A percentile compares a stretch with the other conserved stretches of the same genome.
Evolutionary conservation across 805 yeast species (phyloP).

Genomic region (Monosporozyma aerobia): DNA sequence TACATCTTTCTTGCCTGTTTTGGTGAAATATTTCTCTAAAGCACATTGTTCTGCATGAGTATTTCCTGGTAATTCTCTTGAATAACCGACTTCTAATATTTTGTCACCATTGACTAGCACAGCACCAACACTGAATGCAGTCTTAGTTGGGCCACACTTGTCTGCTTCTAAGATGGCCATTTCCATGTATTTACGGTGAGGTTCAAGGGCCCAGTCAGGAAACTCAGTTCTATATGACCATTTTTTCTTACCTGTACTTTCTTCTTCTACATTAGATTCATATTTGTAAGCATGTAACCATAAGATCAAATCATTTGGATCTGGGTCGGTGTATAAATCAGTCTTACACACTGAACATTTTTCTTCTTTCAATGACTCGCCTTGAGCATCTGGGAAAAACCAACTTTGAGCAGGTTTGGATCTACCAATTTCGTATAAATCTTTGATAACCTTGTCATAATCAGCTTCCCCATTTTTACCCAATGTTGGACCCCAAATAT

Average conservation of each 20-base stretch:
- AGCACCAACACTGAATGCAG: constrained; percentile 92
- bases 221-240: constrained; percentile 71
- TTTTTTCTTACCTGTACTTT: constrained; percentile 20
- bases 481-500: constrained; percentile 71
- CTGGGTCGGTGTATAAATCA: constrained; percentile 77
- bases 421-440: constrained; percentile 61
- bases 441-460: constrained; percentile 36
- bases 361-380: constrained; percentile 57
- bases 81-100: constrained; percentile 69
- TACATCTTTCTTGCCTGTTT: constrained; percentile 31
- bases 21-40: constrained; percentile 54
- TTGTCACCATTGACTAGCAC: constrained; percentile 56
- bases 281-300: constrained; percentile 88
- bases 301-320: constrained; percentile 72
- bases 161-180: constrained; percentile 69
- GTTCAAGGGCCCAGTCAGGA: constrained; percentile 73
- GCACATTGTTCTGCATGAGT: constrained; percentile 98
- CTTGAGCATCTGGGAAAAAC: constrained; percentile 46
- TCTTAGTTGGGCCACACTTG: constrained; percentile 70
- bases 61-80: constrained; percentile 86
- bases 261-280: constrained; percentile 38
- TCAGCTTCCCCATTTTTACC: constrained; percentile 55
- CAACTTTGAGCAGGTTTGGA: constrained; percentile 59
- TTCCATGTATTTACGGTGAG: constrained; percentile 55
- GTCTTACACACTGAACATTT: constrained; percentile 57